These are phyloP conservation scores for Solanum etuberosum DNA, from an alignment of 257 asterid species.

Conservation along the genomic window DNA sequence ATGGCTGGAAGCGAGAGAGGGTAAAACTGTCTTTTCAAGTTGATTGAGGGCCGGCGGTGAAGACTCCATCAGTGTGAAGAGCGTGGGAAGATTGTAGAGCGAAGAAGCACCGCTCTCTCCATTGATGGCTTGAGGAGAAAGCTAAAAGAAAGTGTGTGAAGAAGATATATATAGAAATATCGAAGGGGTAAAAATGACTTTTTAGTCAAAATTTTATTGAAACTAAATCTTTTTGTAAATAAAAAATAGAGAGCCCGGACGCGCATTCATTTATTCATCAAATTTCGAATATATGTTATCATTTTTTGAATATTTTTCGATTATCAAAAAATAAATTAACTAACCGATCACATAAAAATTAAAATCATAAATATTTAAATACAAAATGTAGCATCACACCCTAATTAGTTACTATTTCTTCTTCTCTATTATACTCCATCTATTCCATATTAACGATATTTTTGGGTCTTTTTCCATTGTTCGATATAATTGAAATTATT, in stretches of 20 bases:
- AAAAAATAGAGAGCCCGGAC: too few species aligned
- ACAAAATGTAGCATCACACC: background rate
- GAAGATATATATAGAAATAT: background rate
- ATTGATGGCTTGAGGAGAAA: slow-evolving; percentile 10
- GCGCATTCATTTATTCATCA: too few species aligned
- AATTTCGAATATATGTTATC: too few species aligned
- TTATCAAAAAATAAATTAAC: background rate
- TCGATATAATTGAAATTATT: too few species aligned
- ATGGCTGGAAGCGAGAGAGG: too few species aligned
- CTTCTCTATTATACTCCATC: background rate
- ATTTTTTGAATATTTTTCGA: too few species aligned
- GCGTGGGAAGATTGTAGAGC: slow-evolving; percentile 59
- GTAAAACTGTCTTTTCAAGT: too few species aligned
- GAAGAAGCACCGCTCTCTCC: slow-evolving; percentile 68
- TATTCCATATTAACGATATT: too few species aligned
- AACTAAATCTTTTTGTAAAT: too few species aligned
- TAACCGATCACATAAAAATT: background rate
- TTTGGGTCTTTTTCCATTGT: too few species aligned
- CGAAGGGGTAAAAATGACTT: background rate
- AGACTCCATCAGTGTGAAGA: slow-evolving; percentile 33
- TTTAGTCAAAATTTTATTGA: too few species aligned
- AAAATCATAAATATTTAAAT: background rate
- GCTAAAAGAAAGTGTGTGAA: background rate
- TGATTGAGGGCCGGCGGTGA: slow-evolving; percentile 8
- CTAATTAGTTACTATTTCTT: background rate